Base-by-base conservation (phyloP, 345 rosid species). In the Corymbia maculata region DNA sequence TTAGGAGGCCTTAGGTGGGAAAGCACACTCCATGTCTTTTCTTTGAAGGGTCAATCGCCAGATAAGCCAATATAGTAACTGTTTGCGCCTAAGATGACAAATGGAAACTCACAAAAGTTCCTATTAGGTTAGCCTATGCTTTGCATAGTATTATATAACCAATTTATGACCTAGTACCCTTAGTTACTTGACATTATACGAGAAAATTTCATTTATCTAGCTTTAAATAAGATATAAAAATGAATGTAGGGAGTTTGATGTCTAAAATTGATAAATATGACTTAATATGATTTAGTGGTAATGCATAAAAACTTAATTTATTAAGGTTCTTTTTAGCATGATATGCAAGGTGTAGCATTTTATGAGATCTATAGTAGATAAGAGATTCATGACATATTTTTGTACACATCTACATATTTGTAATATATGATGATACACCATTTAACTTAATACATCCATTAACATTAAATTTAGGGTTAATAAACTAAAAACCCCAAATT, bases 331-430 rank as follows among this genome's bases (percentile, higher is more conserved):
- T 61, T 61, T 64, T 64, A 64, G 32, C 70, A n/a, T n/a, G 8
- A n/a, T 36, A 64, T n/a, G 15, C 8, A 64, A 64, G 36, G 9
- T 13, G 30, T 13, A 3, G 70, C 32, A n/a, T 64, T n/a, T 64
- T n/a, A n/a, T 64, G 9, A 64, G 36, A 64, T n/a, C 17, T 64
- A 13, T 0, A 64, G 0, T 13, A 64, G 14, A 2, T 0, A n/a
- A 64, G 70, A 28, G 17, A 64, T 64, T n/a, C 3, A 64, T n/a
- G 5, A 7, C n/a, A 61, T 61, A 61, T 26, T 61, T 1, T 13
- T 1, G 17, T 15, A 52, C 17, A 15, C 19, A 15, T 52, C 53
- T 15, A 14, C 6, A 14, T 61, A 12, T 61, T 61, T 61, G 32
- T 12, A 61, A n/a, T 13, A 28, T 64, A n/a, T 64, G 13, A 64